Base-by-base conservation (phyloP, 2,329 filamentous ascomycete species). In the Colletotrichum paranaense region DNA sequence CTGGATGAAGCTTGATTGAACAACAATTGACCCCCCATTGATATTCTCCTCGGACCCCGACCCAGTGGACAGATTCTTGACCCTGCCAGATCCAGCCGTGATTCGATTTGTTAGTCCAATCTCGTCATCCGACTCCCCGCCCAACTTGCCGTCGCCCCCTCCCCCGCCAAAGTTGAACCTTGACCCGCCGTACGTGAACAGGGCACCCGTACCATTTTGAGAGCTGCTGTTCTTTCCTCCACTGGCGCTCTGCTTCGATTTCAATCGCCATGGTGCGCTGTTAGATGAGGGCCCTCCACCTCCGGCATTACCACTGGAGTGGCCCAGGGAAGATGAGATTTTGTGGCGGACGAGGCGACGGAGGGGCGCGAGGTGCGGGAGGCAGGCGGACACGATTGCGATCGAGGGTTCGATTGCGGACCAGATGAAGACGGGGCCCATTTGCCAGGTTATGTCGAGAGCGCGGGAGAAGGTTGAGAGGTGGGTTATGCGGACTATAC, bases 351-450 rank as follows among this genome's bases (percentile, higher is more conserved):
- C 62, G 55, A 70, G 46, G 2, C 52, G 56, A 7, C 71, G 59
- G 4, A 81, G 63, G 19, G 81, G 81, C 1, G 81, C 78, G 3
- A 84, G 75, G 30, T 82, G 82, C 0, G 82, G 82, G 19, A 85
- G 79, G 72, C 82, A 83, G 46, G 82, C 79, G 69, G 82, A 84
- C 11, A 83, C 77, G 75, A 85, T 80, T 65, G 82, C 82, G 53
- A 81, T 78, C 62, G 82, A 82, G 74, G 83, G 81, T 71, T 85
- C 83, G 73, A 84, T 79, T 55, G 83, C 79, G 12, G 82, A 84
- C 81, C 82, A 84, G 76, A 81, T 81, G 24, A 81, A 75, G 24
- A 75, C 68, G 22, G 68, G 68, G 4, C 73, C 73, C 74, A 75
- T 75, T 11, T 68, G 55, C 46, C 62, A 75, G 5, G 68, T 75